Evolutionary conservation across 257 asterid species (phyloP).

Genomic region (Solanum ahanhuiri): DNA sequence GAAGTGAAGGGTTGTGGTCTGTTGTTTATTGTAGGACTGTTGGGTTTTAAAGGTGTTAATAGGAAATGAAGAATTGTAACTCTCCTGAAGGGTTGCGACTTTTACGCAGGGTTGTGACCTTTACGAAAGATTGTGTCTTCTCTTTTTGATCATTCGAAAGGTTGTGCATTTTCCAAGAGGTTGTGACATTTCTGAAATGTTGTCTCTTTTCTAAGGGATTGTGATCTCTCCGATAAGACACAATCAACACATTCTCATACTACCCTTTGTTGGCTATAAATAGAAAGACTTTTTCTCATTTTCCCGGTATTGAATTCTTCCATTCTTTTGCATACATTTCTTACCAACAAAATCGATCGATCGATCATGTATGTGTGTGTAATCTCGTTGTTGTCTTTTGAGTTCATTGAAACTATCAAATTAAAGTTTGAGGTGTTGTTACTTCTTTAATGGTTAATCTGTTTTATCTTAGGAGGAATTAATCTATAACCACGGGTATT

Average conservation of each 20-base stretch:
- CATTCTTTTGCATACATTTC: neutral
- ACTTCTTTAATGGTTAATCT: too few species aligned
- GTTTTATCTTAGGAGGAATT: too few species aligned
- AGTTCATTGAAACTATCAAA: neutral
- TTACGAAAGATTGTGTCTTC: too few species aligned
- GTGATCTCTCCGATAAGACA: too few species aligned
- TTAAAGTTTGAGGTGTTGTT: neutral
- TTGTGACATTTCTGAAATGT: neutral
- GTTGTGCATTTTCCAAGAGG: neutral
- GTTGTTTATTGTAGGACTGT: neutral
- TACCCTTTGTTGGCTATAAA: neutral
- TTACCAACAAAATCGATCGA: too few species aligned
- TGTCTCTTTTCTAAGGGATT: neutral
- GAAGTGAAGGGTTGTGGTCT: neutral
- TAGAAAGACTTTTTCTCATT: neutral
- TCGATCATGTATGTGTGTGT: neutral
- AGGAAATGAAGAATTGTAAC: neutral
- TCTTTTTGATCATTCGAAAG: neutral
- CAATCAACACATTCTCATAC: neutral
- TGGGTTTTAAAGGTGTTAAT: neutral
- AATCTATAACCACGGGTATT: rapidly evolving
- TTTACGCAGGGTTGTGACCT: too few species aligned
- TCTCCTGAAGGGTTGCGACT: too few species aligned
- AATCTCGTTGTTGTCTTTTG: neutral
- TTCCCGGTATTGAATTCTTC: too few species aligned